Evolutionary conservation across 2,329 filamentous ascomycete genomes (phyloP).

Genomic region (Aureobasidium uvarum): DNA sequence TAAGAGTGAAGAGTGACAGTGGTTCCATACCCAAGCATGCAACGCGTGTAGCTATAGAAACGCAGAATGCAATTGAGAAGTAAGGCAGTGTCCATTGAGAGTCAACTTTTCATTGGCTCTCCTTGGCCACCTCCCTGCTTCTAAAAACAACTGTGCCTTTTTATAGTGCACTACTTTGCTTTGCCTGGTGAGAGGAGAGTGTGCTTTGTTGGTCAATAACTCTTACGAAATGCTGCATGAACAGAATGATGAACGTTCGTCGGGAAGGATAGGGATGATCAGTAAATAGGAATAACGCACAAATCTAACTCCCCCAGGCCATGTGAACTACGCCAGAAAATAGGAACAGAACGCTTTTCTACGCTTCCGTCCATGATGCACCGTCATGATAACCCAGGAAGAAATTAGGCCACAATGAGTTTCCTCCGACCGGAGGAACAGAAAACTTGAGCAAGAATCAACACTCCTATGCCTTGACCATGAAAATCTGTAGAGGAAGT

Average conservation of each 20-base stretch:
- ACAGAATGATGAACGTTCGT: neutral
- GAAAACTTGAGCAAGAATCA: neutral
- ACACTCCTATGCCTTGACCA: constrained; percentile 55
- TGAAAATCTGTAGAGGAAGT: constrained; percentile 57
- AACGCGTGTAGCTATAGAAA: neutral
- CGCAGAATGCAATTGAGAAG: neutral
- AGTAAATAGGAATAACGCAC: constrained; percentile 6
- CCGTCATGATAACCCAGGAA: too few species aligned
- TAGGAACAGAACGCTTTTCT: constrained; percentile 17
- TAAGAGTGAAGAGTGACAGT: neutral
- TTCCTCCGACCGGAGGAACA: too few species aligned
- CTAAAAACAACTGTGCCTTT: neutral
- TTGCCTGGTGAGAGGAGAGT: too few species aligned
- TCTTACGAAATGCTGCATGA: neutral
- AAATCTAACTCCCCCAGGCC: neutral
- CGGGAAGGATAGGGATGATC: neutral
- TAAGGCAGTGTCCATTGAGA: neutral
- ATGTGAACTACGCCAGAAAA: constrained; percentile 5
- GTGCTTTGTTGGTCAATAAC: neutral
- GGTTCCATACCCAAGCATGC: too few species aligned
- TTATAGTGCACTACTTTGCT: neutral
- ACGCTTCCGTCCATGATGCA: constrained; percentile 4
- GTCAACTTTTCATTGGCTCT: neutral
- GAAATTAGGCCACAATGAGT: neutral
- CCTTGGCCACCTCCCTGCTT: neutral